Percentiles rank a stretch among this genome's conserved stretches.
Conservation (phyloP, 2,329 filamentous ascomycete species). For the Cladosporium sp. region DNA sequence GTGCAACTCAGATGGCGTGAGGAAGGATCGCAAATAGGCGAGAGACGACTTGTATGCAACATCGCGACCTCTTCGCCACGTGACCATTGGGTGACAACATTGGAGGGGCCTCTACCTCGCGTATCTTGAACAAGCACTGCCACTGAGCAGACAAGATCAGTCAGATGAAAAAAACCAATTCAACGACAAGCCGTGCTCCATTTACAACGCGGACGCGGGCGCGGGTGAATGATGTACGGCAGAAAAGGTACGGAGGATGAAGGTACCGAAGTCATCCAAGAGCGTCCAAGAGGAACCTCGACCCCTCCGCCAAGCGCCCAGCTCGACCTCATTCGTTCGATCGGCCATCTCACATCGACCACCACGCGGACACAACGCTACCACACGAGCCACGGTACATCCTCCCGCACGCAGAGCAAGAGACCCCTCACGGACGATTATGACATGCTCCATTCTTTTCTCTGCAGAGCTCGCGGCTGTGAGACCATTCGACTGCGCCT, state of each 20-base stretch:
- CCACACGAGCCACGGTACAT: not conserved
- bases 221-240: not conserved
- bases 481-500: not conserved
- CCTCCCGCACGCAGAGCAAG: not conserved
- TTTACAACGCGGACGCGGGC: not conserved
- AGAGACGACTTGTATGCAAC: not conserved
- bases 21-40: not conserved
- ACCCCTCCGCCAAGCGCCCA: conserved; percentile 10
- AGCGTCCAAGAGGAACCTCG: not conserved
- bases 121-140: not conserved
- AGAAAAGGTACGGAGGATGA: not conserved
- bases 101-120: not conserved
- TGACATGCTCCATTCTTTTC: conserved; percentile 3
- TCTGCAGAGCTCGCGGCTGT: not conserved
- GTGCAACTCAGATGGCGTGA: not conserved
- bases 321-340: conserved; percentile 8
- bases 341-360: not conserved
- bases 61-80: not conserved
- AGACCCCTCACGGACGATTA: not conserved
- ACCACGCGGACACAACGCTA: not conserved
- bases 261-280: conserved; percentile 5
- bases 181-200: not conserved
- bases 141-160: too few relatives aligned
- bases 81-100: not conserved
- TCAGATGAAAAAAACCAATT: not conserved